These are phyloP conservation scores for Phytopythium cucurbitacearum DNA, from an alignment of 352 stramenopile genomes.

Conservation along the genomic window DNA sequence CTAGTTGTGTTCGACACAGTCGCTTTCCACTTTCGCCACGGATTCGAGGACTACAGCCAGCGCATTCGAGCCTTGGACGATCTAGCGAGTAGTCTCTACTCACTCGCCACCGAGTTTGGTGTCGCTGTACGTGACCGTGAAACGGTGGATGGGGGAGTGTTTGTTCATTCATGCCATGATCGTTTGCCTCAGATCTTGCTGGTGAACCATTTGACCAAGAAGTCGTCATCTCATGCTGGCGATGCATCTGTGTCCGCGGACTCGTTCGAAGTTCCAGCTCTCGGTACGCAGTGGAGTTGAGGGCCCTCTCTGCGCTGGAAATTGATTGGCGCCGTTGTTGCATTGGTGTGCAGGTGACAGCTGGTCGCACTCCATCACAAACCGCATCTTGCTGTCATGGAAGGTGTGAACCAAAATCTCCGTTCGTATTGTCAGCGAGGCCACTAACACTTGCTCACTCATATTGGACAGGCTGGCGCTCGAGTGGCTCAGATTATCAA, in stretches of 20 bases:
- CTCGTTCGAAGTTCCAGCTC: slow-evolving; percentile 16
- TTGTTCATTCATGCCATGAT: not conserved
- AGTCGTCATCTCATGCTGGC: slow-evolving; percentile 14
- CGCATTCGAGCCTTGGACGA: slow-evolving; percentile 64
- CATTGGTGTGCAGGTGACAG: slow-evolving; percentile 39
- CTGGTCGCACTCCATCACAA: slow-evolving; percentile 65
- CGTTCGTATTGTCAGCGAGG: too few relatives aligned
- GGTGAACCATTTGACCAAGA: slow-evolving; percentile 74
- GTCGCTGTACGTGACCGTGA: slow-evolving; percentile 27
- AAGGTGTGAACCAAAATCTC: slow-evolving; percentile 30
- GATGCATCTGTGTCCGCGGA: not conserved
- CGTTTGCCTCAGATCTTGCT: slow-evolving; percentile 39
- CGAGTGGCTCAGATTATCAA: slow-evolving; percentile 45
- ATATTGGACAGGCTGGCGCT: slow-evolving; percentile 20
- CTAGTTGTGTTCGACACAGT: slow-evolving; percentile 92
- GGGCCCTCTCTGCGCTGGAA: too few relatives aligned
- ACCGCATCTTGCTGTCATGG: slow-evolving; percentile 60
- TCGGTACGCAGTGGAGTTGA: slow-evolving; percentile 12
- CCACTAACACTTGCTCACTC: too few relatives aligned
- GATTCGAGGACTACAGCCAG: slow-evolving; percentile 68
- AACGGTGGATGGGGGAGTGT: not conserved
- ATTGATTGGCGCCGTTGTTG: not conserved
- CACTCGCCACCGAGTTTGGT: slow-evolving; percentile 47
- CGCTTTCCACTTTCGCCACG: slow-evolving; percentile 92
- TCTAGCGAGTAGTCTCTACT: slow-evolving; percentile 67